phyloP scores from a whole-genome alignment of 2,329 filamentous ascomycete genomes.

The Microcera coccophila region DNA sequence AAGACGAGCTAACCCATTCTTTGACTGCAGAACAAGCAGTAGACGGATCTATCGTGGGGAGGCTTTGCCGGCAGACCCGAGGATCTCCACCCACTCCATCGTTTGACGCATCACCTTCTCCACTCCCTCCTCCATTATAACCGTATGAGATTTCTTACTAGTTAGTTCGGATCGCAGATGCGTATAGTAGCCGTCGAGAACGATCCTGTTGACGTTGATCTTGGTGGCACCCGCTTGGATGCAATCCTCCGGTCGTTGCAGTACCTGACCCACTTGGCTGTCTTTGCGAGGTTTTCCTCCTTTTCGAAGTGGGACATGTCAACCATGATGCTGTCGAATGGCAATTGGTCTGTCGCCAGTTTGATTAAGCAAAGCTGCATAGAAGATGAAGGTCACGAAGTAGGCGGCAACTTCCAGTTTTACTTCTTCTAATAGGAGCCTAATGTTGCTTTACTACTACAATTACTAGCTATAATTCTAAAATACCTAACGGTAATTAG shows the following conservation, averaged over 20 bases:
- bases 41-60: not conserved
- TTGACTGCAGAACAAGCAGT: not conserved
- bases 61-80: conserved; percentile 1
- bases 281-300: conserved; percentile 56
- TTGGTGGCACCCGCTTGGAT: conserved; percentile 50
- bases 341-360: conserved; percentile 47
- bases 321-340: conserved; percentile 71
- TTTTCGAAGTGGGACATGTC: conserved; percentile 72
- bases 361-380: conserved; percentile 57
- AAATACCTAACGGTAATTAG: no score
- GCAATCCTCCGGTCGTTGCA: conserved; percentile 5
- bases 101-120: conserved; percentile 15
- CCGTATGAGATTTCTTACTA: conserved; percentile 14
- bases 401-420: no score
- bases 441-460: no score
- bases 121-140: conserved; percentile 39
- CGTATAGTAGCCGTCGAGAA: conserved; percentile 34
- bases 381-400: no score
- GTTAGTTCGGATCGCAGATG: conserved; percentile 1
- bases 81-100: conserved; percentile 1
- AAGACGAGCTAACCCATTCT: not conserved
- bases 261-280: conserved; percentile 1
- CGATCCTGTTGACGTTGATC: conserved; percentile 55
- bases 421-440: no score
- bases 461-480: no score